phyloP scores from a whole-genome alignment of 1,284 basidiomycete species.

The Wallemia ichthyophaga region DNA sequence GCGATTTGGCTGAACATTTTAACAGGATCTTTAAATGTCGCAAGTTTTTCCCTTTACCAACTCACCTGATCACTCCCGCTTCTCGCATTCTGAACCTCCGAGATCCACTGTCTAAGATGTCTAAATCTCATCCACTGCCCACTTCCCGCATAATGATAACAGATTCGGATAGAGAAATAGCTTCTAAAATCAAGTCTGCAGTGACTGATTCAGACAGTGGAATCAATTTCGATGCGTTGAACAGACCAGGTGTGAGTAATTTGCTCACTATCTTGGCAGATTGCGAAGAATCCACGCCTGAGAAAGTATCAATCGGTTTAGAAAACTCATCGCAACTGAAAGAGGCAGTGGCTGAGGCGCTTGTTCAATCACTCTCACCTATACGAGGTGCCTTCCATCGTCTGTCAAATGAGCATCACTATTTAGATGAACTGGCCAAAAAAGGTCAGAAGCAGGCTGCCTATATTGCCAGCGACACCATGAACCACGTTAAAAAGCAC shows the following conservation, averaged over 20 bases:
- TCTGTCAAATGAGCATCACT: background rate
- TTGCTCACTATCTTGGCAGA: slow-evolving; percentile 45
- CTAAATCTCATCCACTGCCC: slow-evolving; percentile 54
- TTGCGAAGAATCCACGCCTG: slow-evolving; percentile 14
- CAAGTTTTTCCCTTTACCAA: slow-evolving; percentile 35
- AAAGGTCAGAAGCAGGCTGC: background rate
- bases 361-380: background rate
- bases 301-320: background rate
- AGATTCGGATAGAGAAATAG: slow-evolving; percentile 33
- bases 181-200: slow-evolving; percentile 40
- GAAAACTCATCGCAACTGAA: background rate
- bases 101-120: slow-evolving; percentile 73
- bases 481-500: background rate
- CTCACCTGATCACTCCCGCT: slow-evolving; percentile 23
- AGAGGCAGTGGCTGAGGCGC: slow-evolving; percentile 1
- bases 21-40: slow-evolving; percentile 27
- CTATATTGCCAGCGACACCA: background rate
- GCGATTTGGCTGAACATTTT: slow-evolving; percentile 55
- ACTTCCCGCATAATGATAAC: slow-evolving; percentile 65
- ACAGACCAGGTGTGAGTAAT: slow-evolving; percentile 55
- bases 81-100: slow-evolving; percentile 34
- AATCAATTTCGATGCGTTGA: slow-evolving; percentile 43
- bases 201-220: slow-evolving; percentile 50
- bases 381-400: background rate
- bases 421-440: background rate